Conservation (phyloP, 2,329 filamentous ascomycete genomes). For the Nemania sp. region DNA sequence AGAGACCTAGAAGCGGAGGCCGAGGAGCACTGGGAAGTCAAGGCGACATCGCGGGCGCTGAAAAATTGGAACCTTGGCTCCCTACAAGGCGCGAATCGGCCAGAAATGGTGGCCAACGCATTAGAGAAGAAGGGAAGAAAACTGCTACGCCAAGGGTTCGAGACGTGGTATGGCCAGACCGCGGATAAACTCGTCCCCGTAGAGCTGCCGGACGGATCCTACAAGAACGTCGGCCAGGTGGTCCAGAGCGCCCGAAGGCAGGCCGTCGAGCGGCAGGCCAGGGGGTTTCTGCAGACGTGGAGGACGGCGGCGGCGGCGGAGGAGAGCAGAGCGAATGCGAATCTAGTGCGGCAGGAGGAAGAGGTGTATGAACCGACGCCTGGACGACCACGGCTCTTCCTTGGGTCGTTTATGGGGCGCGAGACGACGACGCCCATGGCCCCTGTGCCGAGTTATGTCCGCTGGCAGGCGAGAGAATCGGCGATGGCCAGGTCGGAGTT, state of each 20-base stretch:
- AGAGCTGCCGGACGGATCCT: conserved; percentile 43
- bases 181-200: conserved; percentile 48
- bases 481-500: conserved; percentile 45
- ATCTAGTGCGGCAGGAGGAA: conserved; percentile 35
- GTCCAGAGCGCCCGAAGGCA: conserved; percentile 45
- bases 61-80: conserved; percentile 50
- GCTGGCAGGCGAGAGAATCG: conserved; percentile 45
- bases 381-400: conserved; percentile 49
- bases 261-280: conserved; percentile 40
- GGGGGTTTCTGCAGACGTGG: conserved; percentile 44
- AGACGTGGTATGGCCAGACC: conserved; percentile 48
- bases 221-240: conserved; percentile 43
- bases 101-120: conserved; percentile 48
- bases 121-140: conserved; percentile 50
- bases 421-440: conserved; percentile 51
- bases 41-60: conserved; percentile 42
- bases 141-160: conserved; percentile 47
- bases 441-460: conserved; percentile 45
- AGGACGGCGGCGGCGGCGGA: conserved; percentile 41
- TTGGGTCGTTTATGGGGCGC: conserved; percentile 44
- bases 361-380: conserved; percentile 49
- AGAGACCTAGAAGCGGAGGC: conserved; percentile 43
- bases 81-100: conserved; percentile 48
- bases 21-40: conserved; percentile 44
- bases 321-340: conserved; percentile 31